Base-by-base conservation (phyloP, 495 filamentous ascomycete genomes). In the Chlorociboria aeruginascens region DNA sequence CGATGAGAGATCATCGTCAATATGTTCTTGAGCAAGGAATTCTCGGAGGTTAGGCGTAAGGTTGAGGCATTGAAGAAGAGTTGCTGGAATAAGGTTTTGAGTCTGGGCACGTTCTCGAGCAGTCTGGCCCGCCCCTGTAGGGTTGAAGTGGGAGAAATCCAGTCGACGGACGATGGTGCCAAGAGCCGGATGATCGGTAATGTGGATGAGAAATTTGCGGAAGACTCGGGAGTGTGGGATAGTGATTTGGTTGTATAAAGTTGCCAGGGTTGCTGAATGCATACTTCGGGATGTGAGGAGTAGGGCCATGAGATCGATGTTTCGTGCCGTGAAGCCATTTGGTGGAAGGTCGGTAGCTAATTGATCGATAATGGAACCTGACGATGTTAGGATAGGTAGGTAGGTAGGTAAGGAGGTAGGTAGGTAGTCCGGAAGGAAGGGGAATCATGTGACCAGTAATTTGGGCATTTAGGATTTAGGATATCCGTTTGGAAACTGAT, bases 111-210 rank as follows among this genome's bases (percentile, higher is more conserved):
- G 85, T 76, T 88, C 83, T 65, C 83, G 78, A 55, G 77, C 83
- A 38, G 83, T 90, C 42, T 81, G 76, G 56, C 89, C 88, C 32
- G 89, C 69, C 25, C 85, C 85, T 13, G 85, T 74, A 6, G 86
- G 86, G 58, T 86, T 92, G 65, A 89, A 90, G 69, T 89, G 85
- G 37, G 85, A 87, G 62, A 94, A 89, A 65, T 94, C 87, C 28
- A 92, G 67, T 35, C 87, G 81, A 43, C 82, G 77, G 32, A 92
- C 85, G 45, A 92, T 77, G 31, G 81, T 83, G 13, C 87, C 86
- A 43, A 89, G 70, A 10, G 79, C 74, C 10, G 79, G 79, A 60
- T 89, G 78, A 41, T 73, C 69, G 12, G 71, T 64, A 56, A 92
- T 66, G 56, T 86, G 85, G 47, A 71, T 66, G 30, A 89, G 74